Evolutionary conservation across 257 asterid genomes (phyloP), one percentile per base, ranked within the genome.

Genomic region (Solanum ahanhuiri): DNA sequence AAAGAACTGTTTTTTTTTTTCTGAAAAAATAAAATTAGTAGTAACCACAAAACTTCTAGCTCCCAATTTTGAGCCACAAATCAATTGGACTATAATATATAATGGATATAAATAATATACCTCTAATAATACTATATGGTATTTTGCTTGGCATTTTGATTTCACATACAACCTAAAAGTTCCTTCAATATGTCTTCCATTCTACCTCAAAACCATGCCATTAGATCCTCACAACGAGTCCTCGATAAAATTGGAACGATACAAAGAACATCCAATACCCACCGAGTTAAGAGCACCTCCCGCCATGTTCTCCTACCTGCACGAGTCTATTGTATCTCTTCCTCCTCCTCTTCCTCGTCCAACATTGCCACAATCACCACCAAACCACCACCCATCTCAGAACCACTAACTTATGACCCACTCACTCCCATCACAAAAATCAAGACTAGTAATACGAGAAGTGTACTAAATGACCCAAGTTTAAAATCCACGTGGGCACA

Each of bases 401-500:
- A 22, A 15, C 35, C 48, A 20, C 33, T 67, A 17, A 77, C 45
- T 18, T 76, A 39, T 17, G 54, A 58, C 1, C 43, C 79, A 12
- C 39, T 9, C 77, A 41, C 58, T 51, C 22, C 58, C 34, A 75
- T 75, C 82, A 76, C 22, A 7, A 76, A 76, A 41, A 6, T 9
- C 5, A 22, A 12, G 7, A 45, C 63, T 39, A 34, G 70, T 76
- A 86, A 22, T 22, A 18, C 76, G 37, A 81, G 85, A 67, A 90
- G 89, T 1, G 57, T 87, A 75, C 86, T 90, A 7, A 88, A 91
- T 45, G 98, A 93, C 85, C 93, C 92, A 1, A 83, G 92, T 12
- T 84, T 94, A 75, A 87, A 91, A 87, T 96, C 98, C 9, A 93
- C 94, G 0, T 93, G 98, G 99, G 48, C 96, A 45, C 98, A 94